Evolutionary conservation across 129 eudicot genomes (phyloP).

Genomic region (Erigeron canadensis): DNA sequence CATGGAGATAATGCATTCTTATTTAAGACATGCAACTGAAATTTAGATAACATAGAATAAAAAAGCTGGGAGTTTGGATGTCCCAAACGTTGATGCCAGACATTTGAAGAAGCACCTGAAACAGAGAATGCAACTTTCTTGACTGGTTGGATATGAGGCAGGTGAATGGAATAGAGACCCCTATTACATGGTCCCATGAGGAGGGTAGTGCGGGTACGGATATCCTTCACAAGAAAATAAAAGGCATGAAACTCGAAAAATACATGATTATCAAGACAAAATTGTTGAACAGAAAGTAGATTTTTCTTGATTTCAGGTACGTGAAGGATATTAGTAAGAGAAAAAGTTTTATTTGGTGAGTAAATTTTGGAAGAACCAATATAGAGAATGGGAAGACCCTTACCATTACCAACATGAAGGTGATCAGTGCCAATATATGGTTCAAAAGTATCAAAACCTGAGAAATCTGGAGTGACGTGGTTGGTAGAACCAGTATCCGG

Average conservation of each 20-base stretch:
- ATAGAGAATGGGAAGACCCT: background rate
- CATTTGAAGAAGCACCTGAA: too few relatives aligned
- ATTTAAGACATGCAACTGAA: too few relatives aligned
- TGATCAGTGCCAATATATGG: background rate
- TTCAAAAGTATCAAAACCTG: background rate
- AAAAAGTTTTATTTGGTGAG: background rate
- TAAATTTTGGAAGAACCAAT: background rate
- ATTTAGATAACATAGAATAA: too few relatives aligned
- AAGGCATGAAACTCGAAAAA: background rate
- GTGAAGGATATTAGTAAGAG: background rate
- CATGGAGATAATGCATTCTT: too few relatives aligned
- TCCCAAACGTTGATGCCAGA: too few relatives aligned
- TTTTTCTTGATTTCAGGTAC: background rate
- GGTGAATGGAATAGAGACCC: too few relatives aligned
- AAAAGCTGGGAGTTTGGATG: too few relatives aligned
- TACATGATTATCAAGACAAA: background rate
- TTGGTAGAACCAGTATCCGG: background rate
- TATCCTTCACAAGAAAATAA: too few relatives aligned
- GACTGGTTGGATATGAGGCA: too few relatives aligned
- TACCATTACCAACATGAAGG: background rate
- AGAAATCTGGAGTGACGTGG: background rate
- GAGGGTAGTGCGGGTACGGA: too few relatives aligned
- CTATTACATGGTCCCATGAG: too few relatives aligned
- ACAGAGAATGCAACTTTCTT: too few relatives aligned
- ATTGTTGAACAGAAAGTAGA: background rate